Evolutionary conservation across 2,329 filamentous ascomycete species (phyloP).

Genomic region (Nemania serpens): DNA sequence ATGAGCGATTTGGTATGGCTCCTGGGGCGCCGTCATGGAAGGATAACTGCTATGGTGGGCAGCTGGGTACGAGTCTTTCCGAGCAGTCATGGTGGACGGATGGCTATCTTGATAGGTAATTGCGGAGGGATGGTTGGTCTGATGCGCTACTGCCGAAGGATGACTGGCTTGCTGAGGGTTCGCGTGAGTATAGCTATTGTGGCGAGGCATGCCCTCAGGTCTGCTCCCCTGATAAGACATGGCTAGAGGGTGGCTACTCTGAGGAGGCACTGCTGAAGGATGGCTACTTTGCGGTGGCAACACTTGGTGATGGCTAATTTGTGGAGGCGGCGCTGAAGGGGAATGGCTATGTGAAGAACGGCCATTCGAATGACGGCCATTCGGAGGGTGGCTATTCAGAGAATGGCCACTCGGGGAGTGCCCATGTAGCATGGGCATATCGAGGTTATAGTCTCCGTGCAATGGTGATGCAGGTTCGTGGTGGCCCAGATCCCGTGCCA

Average conservation of each 20-base stretch:
- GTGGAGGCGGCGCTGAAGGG: not conserved
- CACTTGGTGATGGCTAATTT: not conserved
- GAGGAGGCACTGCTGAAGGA: not conserved
- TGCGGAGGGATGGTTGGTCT: not conserved
- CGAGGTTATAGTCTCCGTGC: conserved; percentile 56
- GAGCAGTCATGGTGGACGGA: not conserved
- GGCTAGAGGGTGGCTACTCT: conserved; percentile 1
- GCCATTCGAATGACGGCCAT: not conserved
- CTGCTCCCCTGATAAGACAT: not conserved
- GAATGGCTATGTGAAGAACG: not conserved
- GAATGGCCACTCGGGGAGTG: not conserved
- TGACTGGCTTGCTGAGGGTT: not conserved
- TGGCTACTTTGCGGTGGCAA: conserved; percentile 14
- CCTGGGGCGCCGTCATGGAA: too few species aligned
- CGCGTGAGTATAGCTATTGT: conserved; percentile 14
- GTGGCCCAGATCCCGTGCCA: conserved; percentile 72
- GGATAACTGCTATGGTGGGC: not conserved
- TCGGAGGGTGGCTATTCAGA: not conserved
- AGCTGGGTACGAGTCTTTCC: not conserved
- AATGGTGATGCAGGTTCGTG: conserved; percentile 51
- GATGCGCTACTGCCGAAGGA: conserved; percentile 5
- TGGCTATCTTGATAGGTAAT: not conserved
- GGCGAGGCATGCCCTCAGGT: not conserved
- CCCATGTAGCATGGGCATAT: conserved; percentile 42
- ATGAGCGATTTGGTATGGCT: not conserved